Conservation (phyloP, 2,329 filamentous ascomycete species). For the Fusarium sp. region DNA sequence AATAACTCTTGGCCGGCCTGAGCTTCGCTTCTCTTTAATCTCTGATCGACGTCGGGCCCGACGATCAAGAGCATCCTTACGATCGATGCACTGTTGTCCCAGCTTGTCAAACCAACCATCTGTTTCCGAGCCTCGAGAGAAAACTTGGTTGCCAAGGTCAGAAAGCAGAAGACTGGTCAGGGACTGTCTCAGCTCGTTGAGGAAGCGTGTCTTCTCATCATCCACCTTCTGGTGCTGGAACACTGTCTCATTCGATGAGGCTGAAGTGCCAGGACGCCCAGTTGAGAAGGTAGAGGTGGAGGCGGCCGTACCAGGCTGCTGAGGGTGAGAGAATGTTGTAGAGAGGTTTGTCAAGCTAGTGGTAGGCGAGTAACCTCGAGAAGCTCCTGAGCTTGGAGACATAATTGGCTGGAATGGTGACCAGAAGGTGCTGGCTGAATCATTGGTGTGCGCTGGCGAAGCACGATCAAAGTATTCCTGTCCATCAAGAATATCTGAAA, state of each 20-base stretch:
- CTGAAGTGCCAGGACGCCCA: slow-evolving; percentile 73
- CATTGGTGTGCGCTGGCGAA: slow-evolving; percentile 77
- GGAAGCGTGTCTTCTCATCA: slow-evolving; percentile 81
- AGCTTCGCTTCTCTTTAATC: slow-evolving; percentile 60
- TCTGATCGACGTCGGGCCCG: slow-evolving; percentile 57
- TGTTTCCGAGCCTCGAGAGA: slow-evolving; percentile 91
- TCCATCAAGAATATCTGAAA: slow-evolving; percentile 75
- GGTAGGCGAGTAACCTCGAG: slow-evolving; percentile 70
- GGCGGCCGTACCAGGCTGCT: slow-evolving; percentile 57
- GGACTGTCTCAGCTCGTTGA: slow-evolving; percentile 80
- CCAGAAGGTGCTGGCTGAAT: slow-evolving; percentile 87
- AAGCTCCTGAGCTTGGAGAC: slow-evolving; percentile 70
- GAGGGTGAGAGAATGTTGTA: slow-evolving; percentile 59
- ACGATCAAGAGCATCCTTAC: slow-evolving; percentile 67
- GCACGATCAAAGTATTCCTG: slow-evolving; percentile 77
- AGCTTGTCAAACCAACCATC: slow-evolving; percentile 85
- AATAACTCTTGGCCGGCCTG: slow-evolving; percentile 63
- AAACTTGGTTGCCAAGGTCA: slow-evolving; percentile 87
- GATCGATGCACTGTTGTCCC: slow-evolving; percentile 73
- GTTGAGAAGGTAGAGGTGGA: slow-evolving; percentile 62
- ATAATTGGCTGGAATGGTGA: slow-evolving; percentile 82
- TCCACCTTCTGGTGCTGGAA: slow-evolving; percentile 71
- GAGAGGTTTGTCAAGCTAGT: slow-evolving; percentile 71
- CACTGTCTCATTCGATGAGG: slow-evolving; percentile 75
- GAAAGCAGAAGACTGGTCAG: slow-evolving; percentile 88